Percentiles rank a stretch among this genome's conserved stretches.
phyloP scores from a whole-genome alignment of 495 filamentous ascomycete genomes.

The Tuber indicum region DNA sequence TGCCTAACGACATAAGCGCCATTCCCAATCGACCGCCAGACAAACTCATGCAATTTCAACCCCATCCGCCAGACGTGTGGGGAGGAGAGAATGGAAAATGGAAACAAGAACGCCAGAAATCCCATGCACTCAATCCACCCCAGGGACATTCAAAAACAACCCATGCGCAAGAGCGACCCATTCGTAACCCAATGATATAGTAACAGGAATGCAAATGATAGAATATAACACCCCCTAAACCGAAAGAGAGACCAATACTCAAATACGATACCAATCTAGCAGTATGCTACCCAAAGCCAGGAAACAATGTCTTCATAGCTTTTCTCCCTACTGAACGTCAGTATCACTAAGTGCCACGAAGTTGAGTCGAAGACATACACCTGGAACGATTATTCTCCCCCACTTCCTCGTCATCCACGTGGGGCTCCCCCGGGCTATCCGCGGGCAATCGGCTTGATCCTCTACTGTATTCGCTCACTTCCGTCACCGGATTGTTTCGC shows the following conservation, averaged over 20 bases:
- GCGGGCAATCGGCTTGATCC: neutral
- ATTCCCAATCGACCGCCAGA: neutral
- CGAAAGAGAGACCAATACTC: neutral
- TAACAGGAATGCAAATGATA: slow-evolving; percentile 23
- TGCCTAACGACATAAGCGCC: neutral
- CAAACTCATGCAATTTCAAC: neutral
- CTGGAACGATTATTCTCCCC: slow-evolving; percentile 13
- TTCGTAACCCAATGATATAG: neutral
- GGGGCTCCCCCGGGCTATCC: slow-evolving; percentile 3
- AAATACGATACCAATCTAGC: neutral
- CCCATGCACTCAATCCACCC: slow-evolving; percentile 6
- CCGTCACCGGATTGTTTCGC: neutral
- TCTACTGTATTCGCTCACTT: slow-evolving; percentile 10
- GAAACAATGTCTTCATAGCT: slow-evolving; percentile 24
- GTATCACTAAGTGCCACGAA: neutral
- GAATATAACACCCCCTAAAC: slow-evolving; percentile 8
- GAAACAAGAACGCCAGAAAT: slow-evolving; percentile 7
- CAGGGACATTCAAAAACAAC: neutral
- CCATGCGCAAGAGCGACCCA: neutral
- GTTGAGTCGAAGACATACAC: slow-evolving; percentile 21
- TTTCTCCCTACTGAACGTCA: slow-evolving; percentile 20
- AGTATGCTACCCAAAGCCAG: slow-evolving; percentile 19
- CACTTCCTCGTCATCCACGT: slow-evolving; percentile 14
- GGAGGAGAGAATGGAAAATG: neutral
- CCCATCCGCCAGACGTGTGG: neutral